A percentile compares a stretch with the other conserved stretches of the same genome.
phyloP scores from a whole-genome alignment of 768 basidiomycete genomes.

The Stropharia rugosoannulata region DNA sequence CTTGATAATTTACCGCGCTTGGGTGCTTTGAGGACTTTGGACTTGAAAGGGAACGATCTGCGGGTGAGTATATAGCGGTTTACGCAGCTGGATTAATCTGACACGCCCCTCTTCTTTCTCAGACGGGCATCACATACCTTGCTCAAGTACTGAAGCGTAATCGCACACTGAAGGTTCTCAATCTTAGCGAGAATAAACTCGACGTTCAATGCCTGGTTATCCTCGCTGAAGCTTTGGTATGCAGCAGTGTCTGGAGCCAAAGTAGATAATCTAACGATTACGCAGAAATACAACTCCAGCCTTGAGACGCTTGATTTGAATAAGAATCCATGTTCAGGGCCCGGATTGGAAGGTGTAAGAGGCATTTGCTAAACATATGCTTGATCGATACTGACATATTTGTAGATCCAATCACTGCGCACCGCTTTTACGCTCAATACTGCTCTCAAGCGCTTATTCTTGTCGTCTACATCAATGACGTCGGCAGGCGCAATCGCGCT shows the following conservation, averaged over 20 bases:
- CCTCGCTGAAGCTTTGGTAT: conserved; percentile 87
- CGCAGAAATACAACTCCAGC: conserved; percentile 89
- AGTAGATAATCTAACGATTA: background rate
- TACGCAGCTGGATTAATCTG: background rate
- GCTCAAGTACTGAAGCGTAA: conserved; percentile 97
- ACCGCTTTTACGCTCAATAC: conserved; percentile 93
- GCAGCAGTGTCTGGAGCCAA: conserved; percentile 17
- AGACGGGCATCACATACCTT: conserved; percentile 83
- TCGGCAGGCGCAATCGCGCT: conserved; percentile 90
- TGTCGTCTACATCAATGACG: conserved; percentile 78
- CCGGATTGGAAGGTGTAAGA: conserved; percentile 85
- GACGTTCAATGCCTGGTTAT: conserved; percentile 77
- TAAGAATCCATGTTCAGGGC: conserved; percentile 92
- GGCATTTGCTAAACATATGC: background rate
- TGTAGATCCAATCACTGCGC: conserved; percentile 82
- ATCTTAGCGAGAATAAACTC: conserved; percentile 92
- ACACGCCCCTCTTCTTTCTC: conserved; percentile 24
- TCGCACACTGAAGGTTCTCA: conserved; percentile 90
- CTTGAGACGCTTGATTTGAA: conserved; percentile 93
- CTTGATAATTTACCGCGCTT: conserved; percentile 83
- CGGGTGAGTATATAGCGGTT: conserved; percentile 50
- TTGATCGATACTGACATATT: background rate
- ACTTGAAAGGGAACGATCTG: conserved; percentile 91
- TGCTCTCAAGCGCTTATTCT: conserved; percentile 88
- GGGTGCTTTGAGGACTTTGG: conserved; percentile 84